A percentile compares a stretch with the other conserved stretches of the same genome.
Evolutionary conservation across 1,284 basidiomycete genomes (phyloP).

Genomic region (Sporisorium exsertum): DNA sequence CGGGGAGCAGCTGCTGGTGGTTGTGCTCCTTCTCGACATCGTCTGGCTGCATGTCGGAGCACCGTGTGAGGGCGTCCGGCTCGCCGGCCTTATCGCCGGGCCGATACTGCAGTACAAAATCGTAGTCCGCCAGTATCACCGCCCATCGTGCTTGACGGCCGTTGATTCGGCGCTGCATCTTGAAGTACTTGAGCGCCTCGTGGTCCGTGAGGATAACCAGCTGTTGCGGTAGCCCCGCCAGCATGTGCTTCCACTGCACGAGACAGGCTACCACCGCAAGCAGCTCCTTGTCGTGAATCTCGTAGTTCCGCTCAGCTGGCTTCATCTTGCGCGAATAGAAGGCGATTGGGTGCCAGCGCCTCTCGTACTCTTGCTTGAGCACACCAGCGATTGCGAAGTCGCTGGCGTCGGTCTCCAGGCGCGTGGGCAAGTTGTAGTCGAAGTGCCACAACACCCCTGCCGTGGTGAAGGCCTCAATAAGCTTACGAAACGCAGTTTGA

Average conservation of each 20-base stretch:
- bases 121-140: constrained; percentile 9
- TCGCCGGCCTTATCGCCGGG: constrained; percentile 5
- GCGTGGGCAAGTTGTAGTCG: constrained; percentile 10
- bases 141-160: constrained; percentile 6
- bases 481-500: too few relatives aligned
- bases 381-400: constrained; percentile 17
- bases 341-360: constrained; percentile 23
- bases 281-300: constrained; percentile 32
- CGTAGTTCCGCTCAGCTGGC: constrained; percentile 26
- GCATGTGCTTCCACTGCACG: constrained; percentile 13
- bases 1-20: too few relatives aligned
- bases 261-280: constrained; percentile 19
- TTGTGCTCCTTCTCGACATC: too few relatives aligned
- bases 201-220: constrained; percentile 23
- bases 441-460: constrained; percentile 11
- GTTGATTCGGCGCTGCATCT: constrained; percentile 7
- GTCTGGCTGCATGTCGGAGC: too few relatives aligned
- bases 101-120: constrained; percentile 5
- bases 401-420: constrained; percentile 18
- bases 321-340: constrained; percentile 41
- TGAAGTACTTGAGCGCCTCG: constrained; percentile 25
- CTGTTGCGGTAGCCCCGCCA: constrained; percentile 3
- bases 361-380: constrained; percentile 12
- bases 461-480: constrained; percentile 14
- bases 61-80: constrained; percentile 7